Conservation (phyloP, 2,329 filamentous ascomycete genomes). For the Pseudogymnoascus sp. region DNA sequence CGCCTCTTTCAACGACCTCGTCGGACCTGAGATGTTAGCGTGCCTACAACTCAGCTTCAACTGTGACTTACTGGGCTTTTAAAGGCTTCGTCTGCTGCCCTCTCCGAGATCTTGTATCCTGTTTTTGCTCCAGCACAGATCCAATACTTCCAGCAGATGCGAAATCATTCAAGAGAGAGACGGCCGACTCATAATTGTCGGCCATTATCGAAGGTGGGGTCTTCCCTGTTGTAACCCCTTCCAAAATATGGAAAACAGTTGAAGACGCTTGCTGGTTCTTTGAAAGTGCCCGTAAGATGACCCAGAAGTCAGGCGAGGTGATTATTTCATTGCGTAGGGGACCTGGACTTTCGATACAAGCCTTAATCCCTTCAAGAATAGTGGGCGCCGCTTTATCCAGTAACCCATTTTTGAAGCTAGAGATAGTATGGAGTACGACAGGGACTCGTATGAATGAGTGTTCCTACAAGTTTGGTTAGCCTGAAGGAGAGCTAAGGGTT, state of each 20-base stretch:
- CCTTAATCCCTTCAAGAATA: constrained; percentile 69
- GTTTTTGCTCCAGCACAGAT: constrained; percentile 61
- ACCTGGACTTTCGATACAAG: constrained; percentile 71
- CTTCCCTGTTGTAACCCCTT: constrained; percentile 64
- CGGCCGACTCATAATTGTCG: constrained; percentile 89
- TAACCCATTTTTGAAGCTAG: constrained; percentile 72
- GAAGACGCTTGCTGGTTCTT: constrained; percentile 63
- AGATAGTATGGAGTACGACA: constrained; percentile 85
- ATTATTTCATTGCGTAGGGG: constrained; percentile 86
- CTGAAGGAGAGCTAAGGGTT: not conserved
- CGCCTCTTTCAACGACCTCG: constrained; percentile 67
- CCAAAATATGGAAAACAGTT: constrained; percentile 80
- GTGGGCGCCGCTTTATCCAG: constrained; percentile 70
- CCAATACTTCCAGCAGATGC: constrained; percentile 74
- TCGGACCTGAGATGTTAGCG: constrained; percentile 47
- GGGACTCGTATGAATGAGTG: constrained; percentile 88
- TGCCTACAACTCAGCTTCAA: constrained; percentile 11
- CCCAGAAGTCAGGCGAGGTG: constrained; percentile 96
- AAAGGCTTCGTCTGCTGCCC: constrained; percentile 42
- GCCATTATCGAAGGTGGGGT: constrained; percentile 79
- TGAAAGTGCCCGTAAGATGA: constrained; percentile 71
- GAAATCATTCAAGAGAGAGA: constrained; percentile 81
- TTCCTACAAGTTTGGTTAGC: constrained; percentile 49
- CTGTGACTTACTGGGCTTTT: constrained; percentile 47
- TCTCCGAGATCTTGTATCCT: constrained; percentile 45